Percentiles rank a stretch among this genome's conserved stretches.
Evolutionary conservation across 768 basidiomycete species (phyloP).

Genomic region (Phaeotremella fagi): DNA sequence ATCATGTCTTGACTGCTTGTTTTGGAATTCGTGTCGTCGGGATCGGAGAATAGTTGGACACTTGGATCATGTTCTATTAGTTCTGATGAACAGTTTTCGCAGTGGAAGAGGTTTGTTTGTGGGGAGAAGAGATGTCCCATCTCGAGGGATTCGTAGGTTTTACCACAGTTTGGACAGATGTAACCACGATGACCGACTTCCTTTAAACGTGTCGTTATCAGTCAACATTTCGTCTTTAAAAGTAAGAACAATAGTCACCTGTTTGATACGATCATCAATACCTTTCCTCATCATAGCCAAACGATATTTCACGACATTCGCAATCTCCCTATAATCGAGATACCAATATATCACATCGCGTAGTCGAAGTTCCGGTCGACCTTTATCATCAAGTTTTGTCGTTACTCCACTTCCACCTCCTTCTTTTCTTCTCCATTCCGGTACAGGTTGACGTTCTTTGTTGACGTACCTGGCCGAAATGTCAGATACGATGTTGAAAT

Average conservation of each 20-base stretch:
- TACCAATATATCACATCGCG: conserved; percentile 91
- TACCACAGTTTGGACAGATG: conserved; percentile 82
- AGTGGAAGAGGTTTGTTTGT: conserved; percentile 61
- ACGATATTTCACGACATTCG: conserved; percentile 97
- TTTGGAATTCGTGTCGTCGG: conserved; percentile 57
- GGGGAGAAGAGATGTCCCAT: conserved; percentile 78
- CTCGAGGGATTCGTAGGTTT: conserved; percentile 78
- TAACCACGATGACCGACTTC: conserved; percentile 98
- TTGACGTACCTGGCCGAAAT: conserved; percentile 35
- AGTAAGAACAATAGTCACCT: conserved; percentile 55
- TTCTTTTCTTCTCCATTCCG: conserved; percentile 20
- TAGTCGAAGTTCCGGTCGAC: conserved; percentile 64
- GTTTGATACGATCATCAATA: conserved; percentile 83
- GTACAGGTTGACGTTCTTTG: conserved; percentile 37
- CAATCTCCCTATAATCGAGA: conserved; percentile 90
- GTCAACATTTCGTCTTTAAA: not conserved
- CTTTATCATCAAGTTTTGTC: conserved; percentile 49
- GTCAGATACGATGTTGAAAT: not conserved
- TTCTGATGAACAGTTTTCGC: conserved; percentile 79
- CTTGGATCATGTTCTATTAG: conserved; percentile 81
- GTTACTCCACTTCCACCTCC: conserved; percentile 3
- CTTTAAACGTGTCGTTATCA: conserved; percentile 52
- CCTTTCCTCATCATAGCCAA: conserved; percentile 84
- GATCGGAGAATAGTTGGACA: conserved; percentile 53
- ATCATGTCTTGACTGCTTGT: conserved; percentile 72